phyloP scores from a whole-genome alignment of 768 basidiomycete species.

The Crucibulum laeve region DNA sequence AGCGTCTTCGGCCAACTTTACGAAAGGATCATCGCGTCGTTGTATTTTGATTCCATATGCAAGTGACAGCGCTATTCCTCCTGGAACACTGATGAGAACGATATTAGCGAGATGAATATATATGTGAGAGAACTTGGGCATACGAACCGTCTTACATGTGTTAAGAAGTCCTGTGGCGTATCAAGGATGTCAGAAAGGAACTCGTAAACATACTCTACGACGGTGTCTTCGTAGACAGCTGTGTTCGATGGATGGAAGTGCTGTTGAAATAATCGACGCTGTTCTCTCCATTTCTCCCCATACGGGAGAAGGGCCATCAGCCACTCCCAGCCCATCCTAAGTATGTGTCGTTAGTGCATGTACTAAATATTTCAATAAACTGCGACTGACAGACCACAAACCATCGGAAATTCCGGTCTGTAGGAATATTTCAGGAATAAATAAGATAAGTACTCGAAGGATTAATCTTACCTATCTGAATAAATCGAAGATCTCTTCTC shows the following conservation, averaged over 20 bases:
- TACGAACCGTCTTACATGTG: not conserved
- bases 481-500: not conserved
- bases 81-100: not conserved
- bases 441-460: too few species aligned
- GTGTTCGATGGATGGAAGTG: not conserved
- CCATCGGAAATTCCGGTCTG: too few species aligned
- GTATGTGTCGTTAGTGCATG: not conserved
- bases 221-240: not conserved
- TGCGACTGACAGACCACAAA: too few species aligned
- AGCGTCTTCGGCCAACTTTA: conserved; percentile 13
- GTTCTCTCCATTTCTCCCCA: not conserved
- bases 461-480: not conserved
- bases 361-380: too few species aligned
- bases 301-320: not conserved
- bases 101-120: not conserved
- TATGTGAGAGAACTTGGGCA: not conserved
- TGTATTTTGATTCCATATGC: conserved; percentile 18
- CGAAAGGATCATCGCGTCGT: conserved; percentile 15
- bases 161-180: not conserved
- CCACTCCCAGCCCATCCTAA: not conserved
- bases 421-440: too few species aligned
- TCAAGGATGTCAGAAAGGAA: not conserved
- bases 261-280: not conserved
- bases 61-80: conserved; percentile 11
- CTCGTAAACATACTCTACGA: not conserved